Evolutionary conservation across 2,329 filamentous ascomycete genomes (phyloP).

Genomic region (Aspergillus spinulosporus): DNA sequence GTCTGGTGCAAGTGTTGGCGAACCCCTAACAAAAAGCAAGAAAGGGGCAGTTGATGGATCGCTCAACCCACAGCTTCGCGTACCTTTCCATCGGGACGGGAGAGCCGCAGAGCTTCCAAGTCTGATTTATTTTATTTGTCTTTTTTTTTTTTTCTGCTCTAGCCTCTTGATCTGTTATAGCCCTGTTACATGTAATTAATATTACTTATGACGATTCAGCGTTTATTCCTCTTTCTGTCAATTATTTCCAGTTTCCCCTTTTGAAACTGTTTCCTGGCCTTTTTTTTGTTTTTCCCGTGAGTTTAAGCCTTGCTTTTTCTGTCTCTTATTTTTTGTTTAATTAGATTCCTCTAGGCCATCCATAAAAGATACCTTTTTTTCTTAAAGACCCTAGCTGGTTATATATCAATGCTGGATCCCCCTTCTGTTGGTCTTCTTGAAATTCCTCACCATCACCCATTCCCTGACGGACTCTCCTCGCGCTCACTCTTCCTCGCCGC

Average conservation of each 20-base stretch:
- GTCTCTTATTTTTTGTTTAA: slow-evolving; percentile 19
- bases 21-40: slow-evolving; percentile 23
- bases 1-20: slow-evolving; percentile 15
- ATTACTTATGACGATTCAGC: slow-evolving; percentile 12
- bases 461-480: slow-evolving; percentile 22
- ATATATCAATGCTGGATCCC: slow-evolving; percentile 38
- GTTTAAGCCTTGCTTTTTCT: slow-evolving; percentile 16
- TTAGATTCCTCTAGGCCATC: slow-evolving; percentile 6
- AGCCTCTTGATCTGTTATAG: background rate
- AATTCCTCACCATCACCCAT: slow-evolving; percentile 28
- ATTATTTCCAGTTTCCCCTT: slow-evolving; percentile 14
- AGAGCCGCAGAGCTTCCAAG: slow-evolving; percentile 29
- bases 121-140: slow-evolving; percentile 6
- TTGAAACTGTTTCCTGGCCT: slow-evolving; percentile 12
- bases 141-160: slow-evolving; percentile 5
- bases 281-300: slow-evolving; percentile 10
- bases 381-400: slow-evolving; percentile 17
- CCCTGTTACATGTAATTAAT: slow-evolving; percentile 3
- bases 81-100: slow-evolving; percentile 39
- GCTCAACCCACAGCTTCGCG: slow-evolving; percentile 25
- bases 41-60: slow-evolving; percentile 28
- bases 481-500: slow-evolving; percentile 19
- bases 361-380: slow-evolving; percentile 13
- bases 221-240: slow-evolving; percentile 15
- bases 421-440: slow-evolving; percentile 28